Percentiles rank a stretch among this genome's conserved stretches.
Conservation (phyloP, 257 asterid genomes). For the Solanum rostratum region DNA sequence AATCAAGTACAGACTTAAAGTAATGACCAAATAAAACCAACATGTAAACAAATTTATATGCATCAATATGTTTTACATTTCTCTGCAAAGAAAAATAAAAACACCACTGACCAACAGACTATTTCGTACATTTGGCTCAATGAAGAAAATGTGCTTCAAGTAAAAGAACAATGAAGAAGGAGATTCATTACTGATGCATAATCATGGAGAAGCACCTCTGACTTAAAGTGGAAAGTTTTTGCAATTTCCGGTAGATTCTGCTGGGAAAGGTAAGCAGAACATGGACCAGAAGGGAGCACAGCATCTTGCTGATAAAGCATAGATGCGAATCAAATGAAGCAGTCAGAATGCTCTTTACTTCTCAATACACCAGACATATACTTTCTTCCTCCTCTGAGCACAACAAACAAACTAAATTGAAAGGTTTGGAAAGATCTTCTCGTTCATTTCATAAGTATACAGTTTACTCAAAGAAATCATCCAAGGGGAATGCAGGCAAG, state of each 20-base stretch:
- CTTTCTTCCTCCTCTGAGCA: background rate
- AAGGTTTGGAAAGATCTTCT: background rate
- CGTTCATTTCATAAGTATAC: background rate
- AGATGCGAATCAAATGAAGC: background rate
- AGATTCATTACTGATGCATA: background rate
- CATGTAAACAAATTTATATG: background rate
- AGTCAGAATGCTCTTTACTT: background rate
- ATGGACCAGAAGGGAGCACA: background rate
- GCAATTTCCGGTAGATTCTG: background rate
- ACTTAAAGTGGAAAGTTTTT: background rate
- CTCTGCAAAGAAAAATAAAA: background rate
- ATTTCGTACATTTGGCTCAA: background rate
- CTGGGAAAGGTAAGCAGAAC: background rate
- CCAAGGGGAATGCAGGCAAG: background rate
- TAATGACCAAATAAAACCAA: background rate
- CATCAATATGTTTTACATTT: slow-evolving; percentile 4
- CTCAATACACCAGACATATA: background rate
- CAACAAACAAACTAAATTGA: background rate
- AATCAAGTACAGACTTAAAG: background rate
- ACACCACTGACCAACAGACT: background rate
- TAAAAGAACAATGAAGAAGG: background rate
- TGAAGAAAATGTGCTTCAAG: background rate
- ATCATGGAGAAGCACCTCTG: background rate
- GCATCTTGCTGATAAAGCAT: background rate
- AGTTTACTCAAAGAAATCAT: background rate